phyloP scores from a whole-genome alignment of 179 eudicot species.

The Silene coronaria region DNA sequence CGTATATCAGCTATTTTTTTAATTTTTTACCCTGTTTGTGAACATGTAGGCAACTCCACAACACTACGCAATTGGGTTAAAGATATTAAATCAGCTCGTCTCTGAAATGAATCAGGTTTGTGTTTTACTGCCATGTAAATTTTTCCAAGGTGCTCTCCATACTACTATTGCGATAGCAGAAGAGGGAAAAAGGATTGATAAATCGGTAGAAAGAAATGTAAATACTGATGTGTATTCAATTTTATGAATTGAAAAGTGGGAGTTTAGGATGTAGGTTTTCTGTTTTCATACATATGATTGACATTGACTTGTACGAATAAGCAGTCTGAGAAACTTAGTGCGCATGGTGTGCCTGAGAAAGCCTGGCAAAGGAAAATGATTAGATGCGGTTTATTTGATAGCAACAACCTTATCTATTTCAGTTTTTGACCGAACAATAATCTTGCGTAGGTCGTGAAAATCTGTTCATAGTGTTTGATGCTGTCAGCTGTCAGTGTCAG shows the following conservation, averaged over 20 bases:
- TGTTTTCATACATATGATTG: not conserved
- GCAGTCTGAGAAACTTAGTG: not conserved
- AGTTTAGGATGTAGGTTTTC: not conserved
- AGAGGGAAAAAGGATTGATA: not conserved
- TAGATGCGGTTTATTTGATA: not conserved
- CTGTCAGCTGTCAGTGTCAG: conserved; percentile 8
- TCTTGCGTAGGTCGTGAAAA: not conserved
- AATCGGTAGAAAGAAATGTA: not conserved
- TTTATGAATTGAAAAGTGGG: not conserved
- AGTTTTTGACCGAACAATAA: not conserved
- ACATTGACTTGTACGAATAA: not conserved
- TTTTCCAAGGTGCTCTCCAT: not conserved
- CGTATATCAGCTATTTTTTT: not conserved
- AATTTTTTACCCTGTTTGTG: conserved; percentile 12
- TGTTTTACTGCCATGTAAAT: conserved; percentile 3
- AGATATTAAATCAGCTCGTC: conserved; percentile 84
- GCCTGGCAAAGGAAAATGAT: not conserved
- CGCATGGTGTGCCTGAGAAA: not conserved
- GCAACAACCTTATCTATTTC: not conserved
- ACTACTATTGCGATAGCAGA: not conserved
- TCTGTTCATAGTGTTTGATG: not conserved
- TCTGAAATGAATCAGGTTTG: conserved; percentile 96
- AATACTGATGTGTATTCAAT: not conserved
- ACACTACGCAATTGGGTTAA: conserved; percentile 83
- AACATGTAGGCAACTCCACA: conserved; percentile 57